Evolutionary conservation across 2,329 filamentous ascomycete genomes (phyloP).

Genomic region (Fusarium kyushuense): DNA sequence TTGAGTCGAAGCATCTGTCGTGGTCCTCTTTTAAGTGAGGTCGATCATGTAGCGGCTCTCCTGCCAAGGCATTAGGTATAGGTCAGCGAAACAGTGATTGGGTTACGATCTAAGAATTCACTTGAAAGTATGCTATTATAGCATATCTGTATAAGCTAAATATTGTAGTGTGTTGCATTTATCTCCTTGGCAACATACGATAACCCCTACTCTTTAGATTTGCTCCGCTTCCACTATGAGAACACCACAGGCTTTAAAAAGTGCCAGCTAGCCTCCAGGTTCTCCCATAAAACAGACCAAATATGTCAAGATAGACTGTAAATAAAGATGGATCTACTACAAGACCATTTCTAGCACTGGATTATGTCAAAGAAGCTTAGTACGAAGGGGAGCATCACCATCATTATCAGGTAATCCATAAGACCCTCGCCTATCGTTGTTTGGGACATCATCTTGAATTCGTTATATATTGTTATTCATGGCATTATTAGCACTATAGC

Average conservation of each 20-base stretch:
- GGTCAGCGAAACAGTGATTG: neutral
- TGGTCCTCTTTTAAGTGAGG: neutral
- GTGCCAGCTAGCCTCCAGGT: too few species aligned
- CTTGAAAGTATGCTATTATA: neutral
- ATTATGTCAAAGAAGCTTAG: neutral
- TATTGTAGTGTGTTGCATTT: neutral
- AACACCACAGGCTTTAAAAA: neutral
- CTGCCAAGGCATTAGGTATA: neutral
- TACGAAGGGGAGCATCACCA: neutral
- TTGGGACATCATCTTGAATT: neutral
- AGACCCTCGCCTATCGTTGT: neutral
- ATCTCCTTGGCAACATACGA: neutral
- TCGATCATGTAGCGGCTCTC: neutral
- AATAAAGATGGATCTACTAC: neutral
- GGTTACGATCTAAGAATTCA: neutral
- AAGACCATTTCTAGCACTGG: neutral
- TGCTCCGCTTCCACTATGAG: neutral
- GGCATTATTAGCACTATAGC: too few species aligned
- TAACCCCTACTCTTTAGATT: neutral
- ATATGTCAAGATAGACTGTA: neutral
- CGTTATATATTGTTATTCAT: neutral
- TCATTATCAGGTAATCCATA: neutral
- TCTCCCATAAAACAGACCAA: too few species aligned
- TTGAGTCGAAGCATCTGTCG: neutral
- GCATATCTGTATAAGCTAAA: neutral